phyloP scores from a whole-genome alignment of 2,329 filamentous ascomycete species.

The Fusarium beomiforme region DNA sequence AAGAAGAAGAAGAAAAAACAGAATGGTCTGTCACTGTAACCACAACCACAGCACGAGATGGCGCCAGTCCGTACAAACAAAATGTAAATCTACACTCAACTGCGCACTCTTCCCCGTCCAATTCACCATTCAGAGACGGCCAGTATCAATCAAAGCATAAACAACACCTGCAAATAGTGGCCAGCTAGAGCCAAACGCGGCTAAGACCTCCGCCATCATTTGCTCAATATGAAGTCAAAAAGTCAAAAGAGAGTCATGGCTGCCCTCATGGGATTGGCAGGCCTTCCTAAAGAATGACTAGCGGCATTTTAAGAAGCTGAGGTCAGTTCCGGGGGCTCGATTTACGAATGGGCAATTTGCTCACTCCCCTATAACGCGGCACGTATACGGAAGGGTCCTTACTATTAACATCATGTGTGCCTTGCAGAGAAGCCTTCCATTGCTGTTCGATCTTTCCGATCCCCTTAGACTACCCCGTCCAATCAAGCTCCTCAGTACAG shows the following conservation, averaged over 20 bases:
- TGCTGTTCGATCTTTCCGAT: slow-evolving; percentile 30
- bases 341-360: slow-evolving; percentile 3
- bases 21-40: background rate
- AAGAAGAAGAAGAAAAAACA: too few relatives aligned
- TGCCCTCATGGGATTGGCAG: slow-evolving; percentile 5
- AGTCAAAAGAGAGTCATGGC: slow-evolving; percentile 29
- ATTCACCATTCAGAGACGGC: background rate
- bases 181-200: slow-evolving; percentile 28
- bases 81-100: slow-evolving; percentile 2
- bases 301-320: background rate
- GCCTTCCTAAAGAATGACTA: slow-evolving; percentile 4
- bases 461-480: background rate
- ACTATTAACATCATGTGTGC: slow-evolving; percentile 5
- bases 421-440: slow-evolving; percentile 38
- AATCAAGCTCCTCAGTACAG: slow-evolving; percentile 7
- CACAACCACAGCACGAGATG: background rate
- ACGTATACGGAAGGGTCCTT: slow-evolving; percentile 14
- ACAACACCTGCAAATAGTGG: slow-evolving; percentile 26
- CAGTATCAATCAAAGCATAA: slow-evolving; percentile 17
- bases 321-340: background rate
- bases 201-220: slow-evolving; percentile 27
- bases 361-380: background rate
- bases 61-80: background rate
- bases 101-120: background rate
- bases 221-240: slow-evolving; percentile 26